Base-by-base conservation (phyloP, 805 yeast species). In the Myxozyma nipponensis region DNA sequence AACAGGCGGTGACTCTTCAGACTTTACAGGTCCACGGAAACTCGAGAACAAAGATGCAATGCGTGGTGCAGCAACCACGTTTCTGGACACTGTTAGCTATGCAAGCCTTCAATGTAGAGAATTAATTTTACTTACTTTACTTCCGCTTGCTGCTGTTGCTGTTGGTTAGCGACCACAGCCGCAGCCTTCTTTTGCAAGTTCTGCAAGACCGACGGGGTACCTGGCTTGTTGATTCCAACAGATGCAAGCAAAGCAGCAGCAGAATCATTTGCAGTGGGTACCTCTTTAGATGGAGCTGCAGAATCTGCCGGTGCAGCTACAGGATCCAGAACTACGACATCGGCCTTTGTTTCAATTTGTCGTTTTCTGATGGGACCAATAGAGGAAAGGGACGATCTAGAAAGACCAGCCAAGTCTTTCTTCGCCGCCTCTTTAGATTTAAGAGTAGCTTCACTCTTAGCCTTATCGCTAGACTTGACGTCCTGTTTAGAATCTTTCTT, bases 161-260 rank as follows among this genome's bases (percentile, higher is more conserved):
- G 10, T n/a, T 36, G 19, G 19, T 22, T 42, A 5, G 47, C 30
- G 30, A 42, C 37, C 41, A 25, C 39, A 15, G 50, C 18, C 23
- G 42, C 42, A 13, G 54, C 32, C 41, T 37, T 44, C 21, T 45
- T 43, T 28, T 48, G 56, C 39, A 56, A 35, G 15, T 50, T 46
- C 44, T 50, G 51, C 39, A 56, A 55, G 21, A 56, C 47, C 13
- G 47, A 30, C 34, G 44, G 44, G 2, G 50, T 46, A 21, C 48
- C 35, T 7, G 58, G 44, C 5, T 35, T 26, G 5, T 39, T 48
- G 4, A 40, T 13, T 35, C 44, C 39, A 3, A 43, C 26, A 17
- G 48, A 0, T 9, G 6, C 22, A 13, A 32, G 15, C 9, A 22
- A 5, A 23, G 46, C 19, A 18, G 3, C 26, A 3, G 28, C 25